Evolutionary conservation across 345 rosid species (phyloP), one percentile per base, ranked within the genome.

Genomic region (Gossypium thurberi): DNA sequence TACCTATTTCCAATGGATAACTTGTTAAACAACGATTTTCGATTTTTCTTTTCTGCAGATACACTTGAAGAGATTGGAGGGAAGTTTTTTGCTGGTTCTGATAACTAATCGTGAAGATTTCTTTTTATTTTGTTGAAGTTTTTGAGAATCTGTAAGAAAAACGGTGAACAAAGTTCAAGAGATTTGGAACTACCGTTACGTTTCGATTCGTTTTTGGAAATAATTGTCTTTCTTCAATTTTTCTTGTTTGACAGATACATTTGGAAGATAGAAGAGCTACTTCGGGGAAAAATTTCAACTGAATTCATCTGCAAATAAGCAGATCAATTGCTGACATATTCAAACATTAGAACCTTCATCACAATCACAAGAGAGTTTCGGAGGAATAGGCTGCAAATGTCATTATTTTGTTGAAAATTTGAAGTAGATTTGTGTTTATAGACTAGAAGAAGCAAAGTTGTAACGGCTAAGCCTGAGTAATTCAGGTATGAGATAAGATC

Each of bases 371-470:
- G 71, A 73, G 70, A 75, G 48, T 70, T 26, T 79, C 7, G 7
- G 58, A 18, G 76, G 60, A 52, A 58, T 53, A 4, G n/a, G 53
- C 61, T 77, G 72, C 72, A 62, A 81, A 80, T 85, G 85, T 71
- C 81, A 77, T 52, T 80, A 59, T 81, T 78, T 64, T 8, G 66
- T 66, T 74, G 69, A 80, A 70, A 80, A 18, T 67, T 74, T 25
- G 69, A 79, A n/a, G 46, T 20, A 52, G 70, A 69, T 68, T 81
- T 56, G 70, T n/a, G 47, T 72, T 51, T 21, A 11, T 20, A 48
- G 26, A 56, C 71, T 53, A 26, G 15, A 71, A 64, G 57, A 55
- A 73, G 73, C 78, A 28, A 46, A 79, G 68, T 42, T 67, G 23
- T 43, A 51, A 47, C 47, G 46, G 56, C 50, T 10, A 66, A 73